These are phyloP conservation scores for Albugo candida DNA, from an alignment of 352 stramenopile species.

Conservation along the genomic window DNA sequence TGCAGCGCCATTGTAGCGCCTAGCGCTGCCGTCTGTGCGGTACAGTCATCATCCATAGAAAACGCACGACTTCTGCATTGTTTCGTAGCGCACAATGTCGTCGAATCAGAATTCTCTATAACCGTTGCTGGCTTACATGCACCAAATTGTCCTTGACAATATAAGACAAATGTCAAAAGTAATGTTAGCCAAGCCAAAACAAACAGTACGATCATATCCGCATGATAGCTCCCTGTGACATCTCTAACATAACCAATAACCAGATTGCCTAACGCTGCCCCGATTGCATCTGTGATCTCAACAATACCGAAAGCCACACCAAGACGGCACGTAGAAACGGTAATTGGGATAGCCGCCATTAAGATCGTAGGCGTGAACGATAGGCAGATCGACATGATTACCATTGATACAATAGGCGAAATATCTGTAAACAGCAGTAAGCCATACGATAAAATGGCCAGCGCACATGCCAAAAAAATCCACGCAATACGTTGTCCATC, in stretches of 20 bases:
- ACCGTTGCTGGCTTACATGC: too few relatives aligned
- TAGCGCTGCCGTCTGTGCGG: too few relatives aligned
- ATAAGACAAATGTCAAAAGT: constrained; percentile 40
- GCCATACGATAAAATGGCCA: constrained; percentile 60
- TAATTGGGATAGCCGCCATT: constrained; percentile 71
- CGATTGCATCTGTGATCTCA: constrained; percentile 70
- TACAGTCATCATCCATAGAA: too few relatives aligned
- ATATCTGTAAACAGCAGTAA: constrained; percentile 73
- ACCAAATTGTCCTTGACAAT: constrained; percentile 17
- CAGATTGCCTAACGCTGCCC: constrained; percentile 63
- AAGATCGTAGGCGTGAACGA: constrained; percentile 77
- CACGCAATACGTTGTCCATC: constrained; percentile 74
- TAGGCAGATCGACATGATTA: constrained; percentile 72
- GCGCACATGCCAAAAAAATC: constrained; percentile 38
- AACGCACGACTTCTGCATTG: too few relatives aligned
- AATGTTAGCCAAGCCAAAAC: constrained; percentile 44
- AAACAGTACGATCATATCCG: constrained; percentile 74
- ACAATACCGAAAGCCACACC: constrained; percentile 75
- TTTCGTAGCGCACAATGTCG: too few relatives aligned
- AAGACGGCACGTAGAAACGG: constrained; percentile 49
- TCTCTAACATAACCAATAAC: constrained; percentile 72
- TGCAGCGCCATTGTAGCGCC: too few relatives aligned
- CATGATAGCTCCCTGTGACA: constrained; percentile 48
- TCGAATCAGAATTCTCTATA: too few relatives aligned
- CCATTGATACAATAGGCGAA: constrained; percentile 63